Base-by-base conservation (phyloP, 768 basidiomycete genomes). In the Naganishia vaughanmartiniae region DNA sequence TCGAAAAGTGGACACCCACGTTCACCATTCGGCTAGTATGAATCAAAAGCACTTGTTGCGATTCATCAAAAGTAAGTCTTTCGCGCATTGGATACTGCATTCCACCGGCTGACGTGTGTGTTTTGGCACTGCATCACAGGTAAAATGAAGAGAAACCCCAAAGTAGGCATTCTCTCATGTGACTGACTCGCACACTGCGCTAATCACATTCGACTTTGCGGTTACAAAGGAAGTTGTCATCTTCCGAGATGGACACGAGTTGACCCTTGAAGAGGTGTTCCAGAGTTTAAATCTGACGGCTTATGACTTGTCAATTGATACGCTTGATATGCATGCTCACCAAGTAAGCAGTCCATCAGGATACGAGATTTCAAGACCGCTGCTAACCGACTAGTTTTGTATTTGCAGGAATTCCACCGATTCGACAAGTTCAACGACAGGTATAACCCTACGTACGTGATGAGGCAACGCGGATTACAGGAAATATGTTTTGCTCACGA, bases 271-370 rank as follows among this genome's bases (percentile, higher is more conserved):
- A 60, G 88, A 98, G 83, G 96, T 99, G n/a, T 99, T 99, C 82
- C 86, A 96, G 77, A 94, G 92, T 15, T 87, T 99, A 33, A 89
- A 94, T 75, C 84, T 99, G 48, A 94, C 91, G 0, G 95, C 96
- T 1, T 99, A 99, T 80, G 96, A 99, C 75, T 86, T 99, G 39
- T 96, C 93, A 14, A 98, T 99, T 78, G 96, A 99, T 78, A 99
- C 96, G 3, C 86, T 99, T 48, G 96, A 99, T 78, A 99, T 99
- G 96, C 96, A 98, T 73, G 96, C 95, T 0, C 95, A 99, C 80
- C 90, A 91, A 73, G 94, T 77, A 15, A 68, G 76, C 54, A 26
- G 34, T 7, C 30, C 30, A 6, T n/a, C 19, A 2, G 15, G 15
- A 26, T 14, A 31, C 48, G 33, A 55, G 4, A 70, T 71, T 9